Evolutionary conservation across 257 asterid genomes (phyloP), one percentile per base, ranked within the genome.

Genomic region (Solanum sejunctum): DNA sequence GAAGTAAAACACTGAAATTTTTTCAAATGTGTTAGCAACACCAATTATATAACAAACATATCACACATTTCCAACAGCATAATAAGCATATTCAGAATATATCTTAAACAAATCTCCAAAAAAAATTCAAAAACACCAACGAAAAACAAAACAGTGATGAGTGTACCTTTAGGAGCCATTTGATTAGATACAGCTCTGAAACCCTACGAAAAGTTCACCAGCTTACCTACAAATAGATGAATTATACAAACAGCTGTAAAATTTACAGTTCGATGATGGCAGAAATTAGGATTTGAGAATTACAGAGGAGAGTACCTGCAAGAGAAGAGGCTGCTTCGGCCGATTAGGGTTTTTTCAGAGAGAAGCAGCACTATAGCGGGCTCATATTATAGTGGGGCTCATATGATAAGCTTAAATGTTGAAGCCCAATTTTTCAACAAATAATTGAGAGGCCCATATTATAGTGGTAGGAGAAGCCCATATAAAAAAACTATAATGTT

Each of bases 91-190:
- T 8, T 11, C 9, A 10, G 8, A 15, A 36, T 23, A 69, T 17
- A 18, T 16, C 12, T 16, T 32, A 32, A 67, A 16, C 16, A 15
- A 28, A 28, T 57, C 73, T 66, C 3, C 10, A 8, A 67, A 15
- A 32, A 67, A 0, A 64, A 32, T 15, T 8, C 26, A 69, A 69
- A 36, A 32, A 32, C 3, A 2, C 36, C 6, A 7, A 9, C 1
- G 7, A 28, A 85, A 73, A 81, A 52, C 61, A 23, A 6, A 64
- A 5, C 28, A 18, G 7, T 41, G 7, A n/a, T 10, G 80, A 80
- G 21, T 75, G 21, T 85, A 93, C 96, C 94, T 91, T 93, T 93
- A 77, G 94, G 93, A 85, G 94, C 89, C 94, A 93, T 93, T 88
- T 71, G 63, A 9, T 8, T 51, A 51, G 16, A 7, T 77, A 9